Evolutionary conservation across 163 green algal species (phyloP).

Genomic region (Chloroidium sp.): DNA sequence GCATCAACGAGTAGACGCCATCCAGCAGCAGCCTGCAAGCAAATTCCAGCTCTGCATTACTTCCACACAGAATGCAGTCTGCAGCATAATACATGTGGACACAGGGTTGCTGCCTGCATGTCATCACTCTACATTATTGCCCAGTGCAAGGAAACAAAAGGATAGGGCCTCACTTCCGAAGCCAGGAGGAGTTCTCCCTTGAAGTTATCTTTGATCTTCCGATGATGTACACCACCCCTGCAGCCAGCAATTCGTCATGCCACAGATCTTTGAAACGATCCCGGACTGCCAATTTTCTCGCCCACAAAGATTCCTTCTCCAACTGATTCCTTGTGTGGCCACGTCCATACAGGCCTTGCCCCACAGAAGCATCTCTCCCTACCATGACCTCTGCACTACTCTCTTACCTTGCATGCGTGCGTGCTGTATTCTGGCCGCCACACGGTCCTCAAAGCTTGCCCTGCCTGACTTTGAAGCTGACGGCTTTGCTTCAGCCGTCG

Average conservation of each 20-base stretch:
- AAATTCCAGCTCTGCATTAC: no score
- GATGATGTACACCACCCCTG: constrained; percentile 37
- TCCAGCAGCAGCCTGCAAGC: not conserved
- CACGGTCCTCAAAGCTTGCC: no score
- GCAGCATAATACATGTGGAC: no score
- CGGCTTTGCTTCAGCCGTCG: no score
- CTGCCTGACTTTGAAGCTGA: no score
- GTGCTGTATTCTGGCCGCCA: no score
- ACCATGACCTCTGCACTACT: not conserved
- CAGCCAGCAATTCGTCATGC: constrained; percentile 15
- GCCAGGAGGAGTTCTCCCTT: not conserved
- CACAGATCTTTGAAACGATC: constrained; percentile 22
- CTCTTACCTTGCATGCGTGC: not conserved
- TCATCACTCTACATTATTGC: no score
- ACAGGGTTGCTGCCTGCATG: no score
- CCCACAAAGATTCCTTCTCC: not conserved
- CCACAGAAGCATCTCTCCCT: not conserved
- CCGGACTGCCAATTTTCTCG: not conserved
- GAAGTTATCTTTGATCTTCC: constrained; percentile 30
- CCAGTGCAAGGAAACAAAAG: no score
- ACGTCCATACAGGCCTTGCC: not conserved
- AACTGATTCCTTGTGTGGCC: not conserved
- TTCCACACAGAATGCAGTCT: no score
- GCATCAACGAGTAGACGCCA: not conserved
- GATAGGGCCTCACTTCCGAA: not conserved